These are phyloP conservation scores for Graphium sp. DNA, from an alignment of 2,329 filamentous ascomycete genomes.

Conservation along the genomic window DNA sequence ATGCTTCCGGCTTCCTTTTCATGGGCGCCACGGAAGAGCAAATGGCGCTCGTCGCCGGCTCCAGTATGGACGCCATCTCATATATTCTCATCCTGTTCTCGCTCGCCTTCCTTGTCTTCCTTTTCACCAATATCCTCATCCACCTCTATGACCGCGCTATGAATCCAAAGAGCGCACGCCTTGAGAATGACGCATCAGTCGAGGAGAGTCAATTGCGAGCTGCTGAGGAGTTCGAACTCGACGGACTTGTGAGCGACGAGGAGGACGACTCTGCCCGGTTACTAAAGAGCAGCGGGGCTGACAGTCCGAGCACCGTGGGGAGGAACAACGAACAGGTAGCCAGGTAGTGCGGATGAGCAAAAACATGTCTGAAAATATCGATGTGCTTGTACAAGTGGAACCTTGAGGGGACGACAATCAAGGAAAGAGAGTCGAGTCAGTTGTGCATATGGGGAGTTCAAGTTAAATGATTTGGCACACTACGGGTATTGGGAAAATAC, in stretches of 20 bases:
- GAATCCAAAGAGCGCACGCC: conserved; percentile 9
- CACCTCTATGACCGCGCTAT: conserved; percentile 56
- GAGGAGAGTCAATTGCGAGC: conserved; percentile 50
- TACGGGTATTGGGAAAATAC: too few relatives aligned
- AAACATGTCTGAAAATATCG: too few relatives aligned
- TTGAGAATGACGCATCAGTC: too few relatives aligned
- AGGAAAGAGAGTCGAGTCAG: too few relatives aligned
- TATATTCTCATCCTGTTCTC: conserved; percentile 89
- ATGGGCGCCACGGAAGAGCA: conserved; percentile 97
- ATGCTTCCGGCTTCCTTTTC: conserved; percentile 86
- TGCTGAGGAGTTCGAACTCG: conserved; percentile 85
- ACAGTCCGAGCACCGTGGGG: conserved; percentile 22
- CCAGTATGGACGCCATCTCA: conserved; percentile 71
- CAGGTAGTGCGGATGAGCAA: too few relatives aligned
- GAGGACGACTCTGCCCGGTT: conserved; percentile 43
- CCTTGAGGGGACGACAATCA: too few relatives aligned
- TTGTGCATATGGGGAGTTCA: too few relatives aligned
- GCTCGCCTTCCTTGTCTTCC: conserved; percentile 75
- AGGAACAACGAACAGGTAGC: too few relatives aligned
- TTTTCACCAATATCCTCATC: conserved; percentile 78
- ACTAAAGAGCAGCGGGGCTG: conserved; percentile 18
- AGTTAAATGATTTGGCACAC: too few relatives aligned
- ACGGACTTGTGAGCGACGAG: conserved; percentile 77
- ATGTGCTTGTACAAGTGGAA: too few relatives aligned
- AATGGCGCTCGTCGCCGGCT: conserved; percentile 59